These are phyloP conservation scores for Oryza meridionalis DNA, from an alignment of 176 grass and related monocot species.

Conservation along the genomic window DNA sequence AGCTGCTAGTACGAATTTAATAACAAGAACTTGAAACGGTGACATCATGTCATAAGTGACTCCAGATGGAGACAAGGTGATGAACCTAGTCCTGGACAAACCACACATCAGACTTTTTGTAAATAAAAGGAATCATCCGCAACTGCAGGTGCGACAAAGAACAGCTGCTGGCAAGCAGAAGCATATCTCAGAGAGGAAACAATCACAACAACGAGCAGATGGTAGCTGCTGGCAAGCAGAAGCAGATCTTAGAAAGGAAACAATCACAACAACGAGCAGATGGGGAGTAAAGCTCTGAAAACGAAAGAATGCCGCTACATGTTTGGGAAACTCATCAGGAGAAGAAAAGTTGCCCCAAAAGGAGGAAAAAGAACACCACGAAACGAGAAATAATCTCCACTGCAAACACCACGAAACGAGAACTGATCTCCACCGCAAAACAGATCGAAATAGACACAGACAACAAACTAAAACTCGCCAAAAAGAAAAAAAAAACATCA, in stretches of 20 bases:
- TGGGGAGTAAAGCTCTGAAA: neutral
- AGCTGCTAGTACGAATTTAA: slow-evolving; percentile 29
- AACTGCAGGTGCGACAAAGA: neutral
- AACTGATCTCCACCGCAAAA: neutral
- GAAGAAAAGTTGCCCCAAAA: slow-evolving; percentile 36
- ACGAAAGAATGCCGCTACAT: slow-evolving; percentile 10
- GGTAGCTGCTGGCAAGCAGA: neutral
- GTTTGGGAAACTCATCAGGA: slow-evolving; percentile 32
- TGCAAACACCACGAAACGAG: neutral
- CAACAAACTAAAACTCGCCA: neutral
- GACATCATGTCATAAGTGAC: slow-evolving; percentile 31
- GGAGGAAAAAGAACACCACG: neutral
- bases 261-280: neutral
- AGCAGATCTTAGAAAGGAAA: slow-evolving; percentile 6
- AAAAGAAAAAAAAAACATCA: neutral
- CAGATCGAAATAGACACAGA: slow-evolving; percentile 25
- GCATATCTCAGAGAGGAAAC: slow-evolving; percentile 18
- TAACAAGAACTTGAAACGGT: neutral
- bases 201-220: neutral
- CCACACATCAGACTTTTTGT: neutral
- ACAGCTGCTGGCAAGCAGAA: neutral
- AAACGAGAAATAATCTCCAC: neutral
- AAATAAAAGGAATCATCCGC: slow-evolving; percentile 23
- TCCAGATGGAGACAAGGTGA: slow-evolving; percentile 21
- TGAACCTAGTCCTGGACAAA: slow-evolving; percentile 30